Conservation (phyloP, 2,329 filamentous ascomycete species). For the Fusarium sp. region DNA sequence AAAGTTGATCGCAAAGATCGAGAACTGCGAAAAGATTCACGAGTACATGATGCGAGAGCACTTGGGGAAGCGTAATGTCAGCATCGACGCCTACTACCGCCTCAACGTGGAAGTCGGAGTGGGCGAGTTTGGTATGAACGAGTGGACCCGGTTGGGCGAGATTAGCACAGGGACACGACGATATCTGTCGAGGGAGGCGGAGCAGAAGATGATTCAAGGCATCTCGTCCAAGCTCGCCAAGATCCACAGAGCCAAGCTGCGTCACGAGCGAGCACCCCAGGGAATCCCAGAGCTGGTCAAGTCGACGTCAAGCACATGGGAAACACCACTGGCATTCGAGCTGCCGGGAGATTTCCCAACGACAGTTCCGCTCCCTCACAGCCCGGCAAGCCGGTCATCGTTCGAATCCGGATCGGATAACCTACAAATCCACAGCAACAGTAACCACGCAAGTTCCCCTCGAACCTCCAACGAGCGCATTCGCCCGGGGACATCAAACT, state of each 20-base stretch:
- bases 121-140: conserved; percentile 98
- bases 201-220: conserved; percentile 81
- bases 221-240: conserved; percentile 85
- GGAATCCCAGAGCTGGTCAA: conserved; percentile 59
- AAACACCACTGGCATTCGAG: conserved; percentile 66
- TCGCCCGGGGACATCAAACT: conserved; percentile 49
- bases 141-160: conserved; percentile 93
- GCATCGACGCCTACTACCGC: conserved; percentile 91
- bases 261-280: conserved; percentile 66
- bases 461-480: conserved; percentile 64
- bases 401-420: conserved; percentile 69
- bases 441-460: conserved; percentile 57
- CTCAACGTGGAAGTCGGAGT: conserved; percentile 98
- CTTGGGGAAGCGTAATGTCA: conserved; percentile 81
- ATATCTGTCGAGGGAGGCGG: conserved; percentile 79
- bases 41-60: conserved; percentile 86
- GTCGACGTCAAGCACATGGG: conserved; percentile 55
- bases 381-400: conserved; percentile 61
- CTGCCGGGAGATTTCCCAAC: conserved; percentile 68
- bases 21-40: conserved; percentile 93
- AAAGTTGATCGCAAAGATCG: conserved; percentile 89
- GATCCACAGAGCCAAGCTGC: conserved; percentile 80
- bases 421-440: conserved; percentile 52
- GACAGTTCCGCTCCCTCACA: conserved; percentile 51
- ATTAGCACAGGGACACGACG: conserved; percentile 92